These are phyloP conservation scores for Metschnikowia kunwiensis DNA, from an alignment of 805 yeast species.

Conservation along the genomic window DNA sequence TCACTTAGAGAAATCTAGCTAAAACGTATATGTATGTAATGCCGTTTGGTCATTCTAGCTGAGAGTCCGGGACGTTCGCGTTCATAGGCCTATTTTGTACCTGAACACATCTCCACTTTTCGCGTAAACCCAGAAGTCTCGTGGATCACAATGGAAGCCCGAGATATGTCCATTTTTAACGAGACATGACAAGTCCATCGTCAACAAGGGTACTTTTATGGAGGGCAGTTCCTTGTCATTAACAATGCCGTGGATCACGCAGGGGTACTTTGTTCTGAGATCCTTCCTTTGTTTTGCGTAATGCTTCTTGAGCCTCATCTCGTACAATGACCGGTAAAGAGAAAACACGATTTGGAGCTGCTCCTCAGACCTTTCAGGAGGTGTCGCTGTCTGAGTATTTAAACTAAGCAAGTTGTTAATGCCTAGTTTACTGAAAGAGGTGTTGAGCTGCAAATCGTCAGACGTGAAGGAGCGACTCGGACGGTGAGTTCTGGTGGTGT, in stretches of 20 bases:
- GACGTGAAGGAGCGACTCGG: constrained; percentile 10
- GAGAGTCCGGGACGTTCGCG: no score
- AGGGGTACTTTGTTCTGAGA: constrained; percentile 13
- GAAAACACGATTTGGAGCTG: constrained; percentile 29
- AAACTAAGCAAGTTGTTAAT: constrained; percentile 16
- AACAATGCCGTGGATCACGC: constrained; percentile 36
- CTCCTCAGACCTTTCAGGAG: constrained; percentile 15
- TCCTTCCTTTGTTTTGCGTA: constrained; percentile 22
- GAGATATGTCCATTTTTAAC: constrained; percentile 36
- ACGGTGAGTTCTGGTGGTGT: constrained; percentile 6
- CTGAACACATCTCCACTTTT: constrained; percentile 41
- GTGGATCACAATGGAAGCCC: constrained; percentile 28
- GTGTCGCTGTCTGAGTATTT: constrained; percentile 7
- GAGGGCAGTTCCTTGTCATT: constrained; percentile 39
- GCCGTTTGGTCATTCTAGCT: no score
- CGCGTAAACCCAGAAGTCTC: constrained; percentile 37
- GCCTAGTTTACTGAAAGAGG: constrained; percentile 17
- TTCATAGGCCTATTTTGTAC: constrained; percentile 19
- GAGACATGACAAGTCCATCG: constrained; percentile 32
- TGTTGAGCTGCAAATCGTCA: constrained; percentile 13
- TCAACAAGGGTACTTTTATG: constrained; percentile 34
- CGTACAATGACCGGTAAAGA: constrained; percentile 35
- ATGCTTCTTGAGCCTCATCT: constrained; percentile 34
- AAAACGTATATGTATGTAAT: no score
- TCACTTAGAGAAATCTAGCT: no score